Base-by-base conservation (phyloP, 83 land plant species). In the Picea abies region DNA sequence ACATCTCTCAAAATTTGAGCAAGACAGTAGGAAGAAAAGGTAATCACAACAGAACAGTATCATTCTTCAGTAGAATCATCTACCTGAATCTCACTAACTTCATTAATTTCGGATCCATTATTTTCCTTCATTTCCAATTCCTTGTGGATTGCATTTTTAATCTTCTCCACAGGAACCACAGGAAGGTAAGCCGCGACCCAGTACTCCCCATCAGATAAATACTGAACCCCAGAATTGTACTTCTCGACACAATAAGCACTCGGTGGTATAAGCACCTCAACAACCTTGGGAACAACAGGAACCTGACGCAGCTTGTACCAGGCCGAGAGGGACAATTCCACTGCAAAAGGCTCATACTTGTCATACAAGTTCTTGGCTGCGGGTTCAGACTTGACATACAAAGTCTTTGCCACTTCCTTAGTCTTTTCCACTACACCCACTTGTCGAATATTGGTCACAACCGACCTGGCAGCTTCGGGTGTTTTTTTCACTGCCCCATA, bases 81-180 rank as follows among this genome's bases (percentile, higher is more conserved):
- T 70, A 15, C 47, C 44, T 70, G 75, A 2, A 19, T 44, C 37
- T 70, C 14, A 15, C 47, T 14, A 3, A 29, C 5, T 14, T 19
- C n/a, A 5, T 41, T 4, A 17, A 35, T 35, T 71, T 71, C 76
- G 17, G 76, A 71, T 35, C 49, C 76, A 41, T 35, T 19, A 1
- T 15, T 2, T 73, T 22, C 37, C 26, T 73, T 25, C 23, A 10
- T 47, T 73, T 16, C 64, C 80, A 78, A 60, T 26, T 62, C 64
- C 11, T 15, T 58, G 20, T 78, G 15, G 20, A 78, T 5, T 1
- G 41, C 3, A 12, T 78, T 78, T 62, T 78, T 78, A 25, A 96
- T 87, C 63, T 87, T 88, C 73, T 94, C 95, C 17, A 89, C 85
- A 22, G 98, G 97, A 23, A 96, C 88, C 67, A 87, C 62, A 20